Evolutionary conservation across 345 rosid genomes (phyloP), one percentile per base, ranked within the genome.

Genomic region (Dipteronia sinensis): DNA sequence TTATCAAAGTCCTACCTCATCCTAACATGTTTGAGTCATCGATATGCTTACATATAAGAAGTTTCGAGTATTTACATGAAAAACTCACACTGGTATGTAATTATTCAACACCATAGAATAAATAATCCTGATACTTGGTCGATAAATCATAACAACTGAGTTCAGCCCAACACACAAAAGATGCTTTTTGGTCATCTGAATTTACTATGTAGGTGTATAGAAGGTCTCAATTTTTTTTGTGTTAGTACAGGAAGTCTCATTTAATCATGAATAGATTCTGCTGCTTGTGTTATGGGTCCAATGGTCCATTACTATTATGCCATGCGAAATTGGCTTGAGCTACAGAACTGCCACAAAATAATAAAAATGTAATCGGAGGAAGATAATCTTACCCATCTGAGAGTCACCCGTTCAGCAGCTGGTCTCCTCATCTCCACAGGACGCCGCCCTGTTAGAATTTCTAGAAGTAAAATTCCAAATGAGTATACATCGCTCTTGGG

Each of bases 401-500:
- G 83, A 0, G 98, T 92, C 38, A 96, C 88, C 58, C 90, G 95
- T 83, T 96, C 98, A 4, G 83, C 89, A 19, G 74, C 70, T 65
- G 85, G 88, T 72, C 79, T 87, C 77, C 76, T 94, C 69, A 84
- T 53, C 76, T 96, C 98, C 70, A 92, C 94, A 17, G 99, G 98
- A 42, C 98, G 98, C 65, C 98, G 97, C 13, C 95, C 98, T 0
- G 93, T 90, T 20, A 96, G 82, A 76, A 93, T 92, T 88, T 96
- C 99, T 38, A 94, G 76, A 67, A 96, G 98, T 79, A 94, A 79
- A 77, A 94, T 85, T 71, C 99, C 99, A 9, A 96, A 96, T 6
- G 98, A 92, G 84, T 85, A 94, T 74, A 96, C 99, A 75, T 94
- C 99, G 49, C 99, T 94, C 86, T 90, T 91, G 19, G 94, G 74